Evolutionary conservation across 2,329 filamentous ascomycete genomes (phyloP).

Genomic region (Penicillium sp.): DNA sequence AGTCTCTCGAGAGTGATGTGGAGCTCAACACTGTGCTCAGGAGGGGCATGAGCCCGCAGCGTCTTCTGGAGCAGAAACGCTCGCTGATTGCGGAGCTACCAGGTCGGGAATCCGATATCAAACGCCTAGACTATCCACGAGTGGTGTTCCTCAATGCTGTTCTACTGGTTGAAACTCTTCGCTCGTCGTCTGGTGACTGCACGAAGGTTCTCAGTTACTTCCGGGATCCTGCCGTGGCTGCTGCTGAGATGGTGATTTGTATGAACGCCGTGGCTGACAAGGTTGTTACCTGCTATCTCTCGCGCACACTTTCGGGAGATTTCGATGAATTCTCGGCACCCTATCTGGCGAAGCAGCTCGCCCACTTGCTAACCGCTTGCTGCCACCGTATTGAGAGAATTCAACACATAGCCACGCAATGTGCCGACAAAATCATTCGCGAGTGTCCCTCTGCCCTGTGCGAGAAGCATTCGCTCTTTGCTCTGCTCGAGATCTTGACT

Average conservation of each 20-base stretch:
- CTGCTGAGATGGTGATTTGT: constrained; percentile 61
- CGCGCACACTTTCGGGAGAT: constrained; percentile 69
- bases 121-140: constrained; percentile 81
- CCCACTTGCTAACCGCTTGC: constrained; percentile 79
- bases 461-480: constrained; percentile 86
- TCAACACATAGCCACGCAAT: constrained; percentile 79
- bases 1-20: constrained; percentile 92
- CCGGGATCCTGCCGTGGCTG: constrained; percentile 79
- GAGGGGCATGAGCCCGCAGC: constrained; percentile 75
- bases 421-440: constrained; percentile 81
- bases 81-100: constrained; percentile 73
- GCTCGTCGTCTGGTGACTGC: constrained; percentile 84
- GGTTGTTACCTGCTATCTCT: constrained; percentile 77
- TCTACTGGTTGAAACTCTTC: constrained; percentile 83
- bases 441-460: constrained; percentile 88
- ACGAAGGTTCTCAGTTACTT: constrained; percentile 91
- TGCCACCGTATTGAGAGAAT: constrained; percentile 93
- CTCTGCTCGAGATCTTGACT: constrained; percentile 84
- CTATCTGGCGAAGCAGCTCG: constrained; percentile 85
- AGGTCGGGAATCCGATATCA: constrained; percentile 74
- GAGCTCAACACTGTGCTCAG: constrained; percentile 93
- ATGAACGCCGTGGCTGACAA: constrained; percentile 65
- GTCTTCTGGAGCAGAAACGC: constrained; percentile 75
- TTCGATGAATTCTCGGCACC: constrained; percentile 83
- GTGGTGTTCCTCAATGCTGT: constrained; percentile 90